Evolutionary conservation across 768 basidiomycete species (phyloP).

Genomic region (Phlebiopsis flavidoalba): DNA sequence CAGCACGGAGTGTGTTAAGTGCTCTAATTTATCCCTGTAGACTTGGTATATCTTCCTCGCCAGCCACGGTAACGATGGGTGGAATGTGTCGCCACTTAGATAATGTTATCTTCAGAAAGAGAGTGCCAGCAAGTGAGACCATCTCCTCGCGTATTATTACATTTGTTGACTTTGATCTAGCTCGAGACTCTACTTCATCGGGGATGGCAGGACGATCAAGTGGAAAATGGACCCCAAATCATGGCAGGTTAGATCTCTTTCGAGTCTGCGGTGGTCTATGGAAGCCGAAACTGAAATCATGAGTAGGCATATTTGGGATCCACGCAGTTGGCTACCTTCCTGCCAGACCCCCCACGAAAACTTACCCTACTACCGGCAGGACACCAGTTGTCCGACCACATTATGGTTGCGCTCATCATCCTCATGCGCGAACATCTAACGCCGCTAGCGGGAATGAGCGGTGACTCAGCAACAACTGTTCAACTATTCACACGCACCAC

Average conservation of each 20-base stretch:
- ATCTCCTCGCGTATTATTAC: not conserved
- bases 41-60: constrained; percentile 9
- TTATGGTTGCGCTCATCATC: constrained; percentile 17
- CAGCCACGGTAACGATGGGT: constrained; percentile 16
- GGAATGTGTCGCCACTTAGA: constrained; percentile 10
- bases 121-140: constrained; percentile 11
- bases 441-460: constrained; percentile 7
- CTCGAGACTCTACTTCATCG: constrained; percentile 17
- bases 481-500: constrained; percentile 9
- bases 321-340: constrained; percentile 16
- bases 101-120: constrained; percentile 15
- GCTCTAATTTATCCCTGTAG: constrained; percentile 1
- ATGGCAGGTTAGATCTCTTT: constrained; percentile 18
- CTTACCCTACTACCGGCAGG: constrained; percentile 18
- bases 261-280: not conserved
- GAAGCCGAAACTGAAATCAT: not conserved
- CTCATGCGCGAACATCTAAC: constrained; percentile 20
- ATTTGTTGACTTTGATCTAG: constrained; percentile 10
- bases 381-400: constrained; percentile 17
- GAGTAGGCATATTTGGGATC: constrained; percentile 13
- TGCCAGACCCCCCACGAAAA: constrained; percentile 12
- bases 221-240: constrained; percentile 16
- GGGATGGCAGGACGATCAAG: constrained; percentile 15
- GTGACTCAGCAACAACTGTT: not conserved
- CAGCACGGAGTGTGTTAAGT: no score